phyloP scores from a whole-genome alignment of 2,329 filamentous ascomycete species.

The Tricladium varicosporioides region DNA sequence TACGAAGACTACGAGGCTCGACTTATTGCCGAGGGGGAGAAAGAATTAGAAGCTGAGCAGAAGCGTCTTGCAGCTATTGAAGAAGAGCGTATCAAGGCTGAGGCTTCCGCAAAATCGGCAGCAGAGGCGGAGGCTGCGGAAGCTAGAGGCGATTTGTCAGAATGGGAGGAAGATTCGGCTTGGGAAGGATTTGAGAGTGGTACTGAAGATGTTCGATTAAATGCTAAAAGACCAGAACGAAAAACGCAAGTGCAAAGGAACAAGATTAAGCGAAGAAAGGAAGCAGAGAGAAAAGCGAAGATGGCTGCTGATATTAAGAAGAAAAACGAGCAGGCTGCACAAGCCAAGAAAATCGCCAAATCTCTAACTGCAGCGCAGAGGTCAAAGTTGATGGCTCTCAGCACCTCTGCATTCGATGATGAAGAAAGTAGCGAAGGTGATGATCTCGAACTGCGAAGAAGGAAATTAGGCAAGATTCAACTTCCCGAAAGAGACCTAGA shows the following conservation, averaged over 20 bases:
- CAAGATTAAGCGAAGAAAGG: slow-evolving; percentile 83
- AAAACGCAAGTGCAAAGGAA: slow-evolving; percentile 88
- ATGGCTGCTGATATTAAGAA: slow-evolving; percentile 75
- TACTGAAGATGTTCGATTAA: slow-evolving; percentile 61
- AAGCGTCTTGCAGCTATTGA: slow-evolving; percentile 67
- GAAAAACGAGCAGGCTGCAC: slow-evolving; percentile 67
- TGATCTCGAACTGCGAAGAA: slow-evolving; percentile 64
- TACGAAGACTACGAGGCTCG: slow-evolving; percentile 84
- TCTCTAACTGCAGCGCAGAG: slow-evolving; percentile 60
- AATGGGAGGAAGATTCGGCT: slow-evolving; percentile 84
- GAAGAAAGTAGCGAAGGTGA: slow-evolving; percentile 56
- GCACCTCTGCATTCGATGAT: slow-evolving; percentile 37
- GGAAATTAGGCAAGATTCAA: slow-evolving; percentile 70
- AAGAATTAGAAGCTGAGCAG: slow-evolving; percentile 76
- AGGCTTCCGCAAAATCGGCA: slow-evolving; percentile 66
- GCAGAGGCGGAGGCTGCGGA: slow-evolving; percentile 74
- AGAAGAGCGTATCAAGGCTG: slow-evolving; percentile 64
- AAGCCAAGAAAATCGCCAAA: slow-evolving; percentile 68
- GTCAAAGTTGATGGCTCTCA: slow-evolving; percentile 43
- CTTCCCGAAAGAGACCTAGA: slow-evolving; percentile 79
- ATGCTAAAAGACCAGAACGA: slow-evolving; percentile 73
- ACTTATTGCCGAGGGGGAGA: slow-evolving; percentile 70
- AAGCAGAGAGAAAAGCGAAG: slow-evolving; percentile 73
- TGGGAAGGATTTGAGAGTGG: slow-evolving; percentile 91
- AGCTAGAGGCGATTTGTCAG: slow-evolving; percentile 60